Evolutionary conservation across 768 basidiomycete species (phyloP), one percentile per base, ranked within the genome.

Genomic region (Boletus subparvulus): DNA sequence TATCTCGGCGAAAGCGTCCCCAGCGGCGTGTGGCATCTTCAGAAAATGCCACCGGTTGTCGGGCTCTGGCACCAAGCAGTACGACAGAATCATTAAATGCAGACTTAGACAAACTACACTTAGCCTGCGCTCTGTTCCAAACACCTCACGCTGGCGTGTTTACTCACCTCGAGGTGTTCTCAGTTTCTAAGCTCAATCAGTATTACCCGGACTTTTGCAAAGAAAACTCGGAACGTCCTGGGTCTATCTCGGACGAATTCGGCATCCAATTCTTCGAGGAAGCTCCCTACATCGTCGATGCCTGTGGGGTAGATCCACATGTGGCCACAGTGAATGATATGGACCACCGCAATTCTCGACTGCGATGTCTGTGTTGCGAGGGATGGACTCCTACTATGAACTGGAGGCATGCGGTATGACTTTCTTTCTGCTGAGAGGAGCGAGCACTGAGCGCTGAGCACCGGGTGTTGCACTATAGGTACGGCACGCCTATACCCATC

Each of bases 341-440:
- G 61, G 55, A 62, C 28, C 46, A 24, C 11, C 61, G 45, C 16
- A 58, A 62, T 42, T 60, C 61, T 36, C 53, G 55, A 46, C 30
- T 61, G 30, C 32, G 3, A 26, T 58, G 52, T 24, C 42, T 62
- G 28, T 24, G 3, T 39, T 50, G 55, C 35, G 7, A 19, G 19
- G 16, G 39, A 24, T 1, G 3, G 12, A 6, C 10, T 19, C 17
- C 49, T 5, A n/a, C 55, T 8, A 41, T 52, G 42, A 5, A 40
- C 16, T 61, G 60, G 61, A 55, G 40, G 39, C 7, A 21, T 19
- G 60, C 60, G 36, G 61, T 62, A 19, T 1, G 60, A 16, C 17
- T 30, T 45, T 28, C 35, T 24, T 26, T 35, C 37, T n/a, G n/a
- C 6, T 16, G 19, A 32, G 17, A 39, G 14, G 33, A 37, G 5